Conservation (phyloP, 805 yeast genomes). For the Debaryomyces castellii region DNA sequence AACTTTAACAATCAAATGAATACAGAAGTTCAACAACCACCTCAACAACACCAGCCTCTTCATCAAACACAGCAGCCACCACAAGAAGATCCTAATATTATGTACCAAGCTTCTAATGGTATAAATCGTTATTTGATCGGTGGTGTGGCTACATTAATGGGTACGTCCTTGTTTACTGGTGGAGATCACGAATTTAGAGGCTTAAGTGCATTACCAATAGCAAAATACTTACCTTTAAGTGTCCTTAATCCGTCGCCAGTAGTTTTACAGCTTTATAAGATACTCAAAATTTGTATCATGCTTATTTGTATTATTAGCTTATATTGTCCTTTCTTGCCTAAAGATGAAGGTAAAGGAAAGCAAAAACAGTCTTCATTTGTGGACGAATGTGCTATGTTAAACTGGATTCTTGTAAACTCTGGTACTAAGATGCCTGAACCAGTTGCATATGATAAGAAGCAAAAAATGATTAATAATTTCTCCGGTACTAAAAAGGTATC, state of each 20-base stretch:
- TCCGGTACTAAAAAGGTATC: slow-evolving; percentile 14
- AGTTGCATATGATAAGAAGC: slow-evolving; percentile 13
- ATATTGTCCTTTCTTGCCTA: slow-evolving; percentile 13
- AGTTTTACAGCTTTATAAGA: slow-evolving; percentile 19
- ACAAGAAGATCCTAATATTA: slow-evolving; percentile 3
- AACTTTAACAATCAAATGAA: slow-evolving; percentile 12
- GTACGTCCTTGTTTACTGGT: slow-evolving; percentile 58
- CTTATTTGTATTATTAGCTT: slow-evolving; percentile 16
- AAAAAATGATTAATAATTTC: slow-evolving; percentile 15
- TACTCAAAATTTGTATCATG: slow-evolving; percentile 23
- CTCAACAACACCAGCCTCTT: slow-evolving; percentile 10
- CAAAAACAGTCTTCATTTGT: not conserved
- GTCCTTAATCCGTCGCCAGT: slow-evolving; percentile 21
- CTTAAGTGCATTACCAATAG: slow-evolving; percentile 46
- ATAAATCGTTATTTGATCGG: slow-evolving; percentile 55
- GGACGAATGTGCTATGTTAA: slow-evolving; percentile 4
- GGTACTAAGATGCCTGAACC: slow-evolving; percentile 29
- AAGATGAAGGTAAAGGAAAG: not conserved
- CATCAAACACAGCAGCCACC: too few species aligned
- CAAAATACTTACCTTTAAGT: slow-evolving; percentile 17
- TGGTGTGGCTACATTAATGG: slow-evolving; percentile 64
- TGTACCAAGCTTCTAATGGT: slow-evolving; percentile 13
- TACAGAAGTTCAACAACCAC: not conserved
- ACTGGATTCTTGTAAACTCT: slow-evolving; percentile 25
- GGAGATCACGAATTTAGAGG: slow-evolving; percentile 45